Evolutionary conservation across 495 filamentous ascomycete species (phyloP), one percentile per base, ranked within the genome.

Genomic region (Acidomyces sp.): DNA sequence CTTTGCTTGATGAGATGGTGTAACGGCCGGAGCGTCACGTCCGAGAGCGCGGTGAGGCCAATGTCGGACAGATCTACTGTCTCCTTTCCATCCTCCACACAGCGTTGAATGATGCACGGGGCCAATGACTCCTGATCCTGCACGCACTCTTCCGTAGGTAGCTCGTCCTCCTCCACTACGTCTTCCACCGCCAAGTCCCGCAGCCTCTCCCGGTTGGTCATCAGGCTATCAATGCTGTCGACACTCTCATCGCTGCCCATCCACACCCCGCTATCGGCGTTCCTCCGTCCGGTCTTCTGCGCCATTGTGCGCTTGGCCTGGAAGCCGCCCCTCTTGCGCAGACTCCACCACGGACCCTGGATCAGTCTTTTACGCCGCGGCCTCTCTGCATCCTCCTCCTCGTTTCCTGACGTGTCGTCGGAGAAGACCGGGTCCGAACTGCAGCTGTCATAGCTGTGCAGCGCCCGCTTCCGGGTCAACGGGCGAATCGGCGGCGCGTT

Each of bases 251-350:
- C 80, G 51, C 78, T 82, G 12, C 71, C 75, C 72, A 87, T 72
- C 69, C 74, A 87, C n/a, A 88, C 75, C 39, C 80, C 83, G 60
- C 80, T 85, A 55, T 92, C 84, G n/a, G 74, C 60, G 48, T 79
- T 66, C 20, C 81, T 63, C 22, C 84, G 70, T 4, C 65, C 62
- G 30, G 75, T 58, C 55, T 74, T 77, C 22, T 62, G 57, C 43
- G 72, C 72, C 16, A 54, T 47, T 57, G 48, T 39, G 61, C 72
- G 39, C 19, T 38, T 17, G 10, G 37, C 19, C 19, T 23, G 26
- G 6, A 22, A 31, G 2, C 5, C 20, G 2, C 25, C 12, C 11
- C 18, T 6, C n/a, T 24, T 17, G 4, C 37, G 15, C 23, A 37
- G 5, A 16, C 38, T 41, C 36, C 42, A 54, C 46, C 46, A 54